These are phyloP conservation scores for Eucalyptus tenuipes DNA, from an alignment of 345 rosid genomes.

Conservation along the genomic window DNA sequence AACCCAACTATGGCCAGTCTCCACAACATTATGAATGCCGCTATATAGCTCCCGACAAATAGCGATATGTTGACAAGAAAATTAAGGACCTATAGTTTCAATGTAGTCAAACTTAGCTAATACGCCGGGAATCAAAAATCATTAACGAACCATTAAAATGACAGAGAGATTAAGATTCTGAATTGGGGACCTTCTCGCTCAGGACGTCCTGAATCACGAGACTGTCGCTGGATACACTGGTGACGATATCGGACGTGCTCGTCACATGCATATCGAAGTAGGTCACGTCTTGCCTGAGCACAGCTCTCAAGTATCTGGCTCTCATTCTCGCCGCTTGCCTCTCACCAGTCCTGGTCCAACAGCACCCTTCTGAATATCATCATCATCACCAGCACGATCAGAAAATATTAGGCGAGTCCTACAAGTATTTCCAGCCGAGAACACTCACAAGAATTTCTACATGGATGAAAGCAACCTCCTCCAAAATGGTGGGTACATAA, in stretches of 20 bases:
- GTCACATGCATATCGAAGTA: neutral
- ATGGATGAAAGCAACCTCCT: neutral
- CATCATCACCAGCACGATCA: neutral
- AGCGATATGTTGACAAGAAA: neutral
- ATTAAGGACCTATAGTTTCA: neutral
- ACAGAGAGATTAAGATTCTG: neutral
- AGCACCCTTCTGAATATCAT: neutral
- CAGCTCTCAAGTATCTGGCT: neutral
- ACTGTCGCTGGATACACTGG: neutral
- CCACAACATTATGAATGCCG: neutral
- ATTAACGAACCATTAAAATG: neutral
- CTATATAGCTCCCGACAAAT: neutral
- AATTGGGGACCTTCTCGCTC: neutral
- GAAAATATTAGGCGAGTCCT: neutral
- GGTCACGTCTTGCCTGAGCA: neutral
- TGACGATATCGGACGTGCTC: neutral
- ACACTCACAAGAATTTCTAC: neutral
- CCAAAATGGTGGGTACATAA: neutral
- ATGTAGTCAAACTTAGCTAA: neutral
- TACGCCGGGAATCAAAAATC: too few species aligned
- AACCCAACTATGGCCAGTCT: slow-evolving; percentile 3
- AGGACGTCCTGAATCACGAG: slow-evolving; percentile 2
- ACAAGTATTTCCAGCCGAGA: neutral
- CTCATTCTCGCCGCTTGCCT: neutral
- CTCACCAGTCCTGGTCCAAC: neutral